phyloP scores from a whole-genome alignment of 768 basidiomycete species.

The Candolleomyces eurysporus region DNA sequence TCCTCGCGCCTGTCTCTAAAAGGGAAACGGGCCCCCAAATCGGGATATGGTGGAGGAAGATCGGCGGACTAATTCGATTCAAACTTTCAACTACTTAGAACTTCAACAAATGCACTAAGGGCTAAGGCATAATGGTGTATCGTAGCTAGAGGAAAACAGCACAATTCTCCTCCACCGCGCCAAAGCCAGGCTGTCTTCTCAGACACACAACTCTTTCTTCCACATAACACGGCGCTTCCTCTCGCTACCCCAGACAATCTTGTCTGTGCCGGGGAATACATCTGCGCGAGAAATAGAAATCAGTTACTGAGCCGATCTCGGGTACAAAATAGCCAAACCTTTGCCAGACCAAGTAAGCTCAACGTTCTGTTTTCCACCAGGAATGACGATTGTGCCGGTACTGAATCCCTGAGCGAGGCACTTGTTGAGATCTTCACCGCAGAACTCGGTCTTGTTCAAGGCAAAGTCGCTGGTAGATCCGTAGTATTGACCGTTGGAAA shows the following conservation, averaged over 20 bases:
- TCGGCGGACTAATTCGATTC: too few species aligned
- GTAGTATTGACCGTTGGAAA: slow-evolving; percentile 1
- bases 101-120: too few species aligned
- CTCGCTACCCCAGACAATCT: slow-evolving; percentile 1
- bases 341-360: slow-evolving; percentile 2
- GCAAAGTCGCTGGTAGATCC: slow-evolving; percentile 1
- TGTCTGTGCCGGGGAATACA: slow-evolving; percentile 1
- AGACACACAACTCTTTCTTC: not conserved
- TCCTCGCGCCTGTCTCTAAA: too few species aligned
- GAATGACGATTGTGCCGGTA: not conserved
- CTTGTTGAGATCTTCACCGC: not conserved
- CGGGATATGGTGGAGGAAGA: too few species aligned
- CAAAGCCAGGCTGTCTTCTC: not conserved
- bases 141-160: not conserved
- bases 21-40: too few species aligned
- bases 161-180: not conserved
- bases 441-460: slow-evolving; percentile 2
- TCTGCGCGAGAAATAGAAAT: not conserved
- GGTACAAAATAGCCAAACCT: not conserved
- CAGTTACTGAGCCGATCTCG: too few species aligned
- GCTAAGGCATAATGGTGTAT: not conserved
- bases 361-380: slow-evolving; percentile 1
- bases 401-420: not conserved
- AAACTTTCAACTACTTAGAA: too few species aligned
- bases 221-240: slow-evolving; percentile 2